Evolutionary conservation across 2,329 filamentous ascomycete genomes (phyloP).

Genomic region (Dothideomycetes sp.): DNA sequence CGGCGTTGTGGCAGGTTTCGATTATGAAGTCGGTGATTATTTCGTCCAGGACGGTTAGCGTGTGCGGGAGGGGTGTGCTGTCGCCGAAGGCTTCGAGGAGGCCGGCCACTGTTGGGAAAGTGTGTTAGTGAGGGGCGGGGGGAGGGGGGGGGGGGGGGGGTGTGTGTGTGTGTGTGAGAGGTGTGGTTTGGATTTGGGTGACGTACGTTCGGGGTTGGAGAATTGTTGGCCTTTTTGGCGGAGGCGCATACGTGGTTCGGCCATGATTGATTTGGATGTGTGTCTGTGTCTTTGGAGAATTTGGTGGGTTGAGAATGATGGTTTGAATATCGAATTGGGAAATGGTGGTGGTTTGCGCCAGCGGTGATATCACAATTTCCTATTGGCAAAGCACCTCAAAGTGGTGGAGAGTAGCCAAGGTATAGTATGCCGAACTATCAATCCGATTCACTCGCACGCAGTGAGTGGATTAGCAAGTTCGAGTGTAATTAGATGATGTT

Average conservation of each 20-base stretch:
- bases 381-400: no score
- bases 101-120: slow-evolving; percentile 43
- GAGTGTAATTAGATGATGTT: neutral
- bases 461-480: no score
- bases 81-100: slow-evolving; percentile 58
- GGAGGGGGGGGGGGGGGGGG: slow-evolving; percentile 11
- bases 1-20: slow-evolving; percentile 83
- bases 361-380: no score
- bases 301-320: no score
- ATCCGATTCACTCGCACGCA: no score
- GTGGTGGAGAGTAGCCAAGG: no score
- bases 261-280: no score
- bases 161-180: slow-evolving; percentile 6
- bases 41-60: slow-evolving; percentile 81
- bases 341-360: no score
- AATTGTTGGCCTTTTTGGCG: slow-evolving; percentile 41
- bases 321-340: no score
- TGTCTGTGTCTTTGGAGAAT: slow-evolving; percentile 3
- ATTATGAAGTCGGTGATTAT: slow-evolving; percentile 96
- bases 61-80: slow-evolving; percentile 69
- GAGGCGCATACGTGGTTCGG: slow-evolving; percentile 40
- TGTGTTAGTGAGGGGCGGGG: slow-evolving; percentile 16
- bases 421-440: no score
- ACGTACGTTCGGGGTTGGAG: slow-evolving; percentile 33
- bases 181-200: no score